Percentiles rank a stretch among this genome's conserved stretches.
These are phyloP conservation scores for Termitomyces sp. DNA, from an alignment of 768 basidiomycete species.

Conservation along the genomic window DNA sequence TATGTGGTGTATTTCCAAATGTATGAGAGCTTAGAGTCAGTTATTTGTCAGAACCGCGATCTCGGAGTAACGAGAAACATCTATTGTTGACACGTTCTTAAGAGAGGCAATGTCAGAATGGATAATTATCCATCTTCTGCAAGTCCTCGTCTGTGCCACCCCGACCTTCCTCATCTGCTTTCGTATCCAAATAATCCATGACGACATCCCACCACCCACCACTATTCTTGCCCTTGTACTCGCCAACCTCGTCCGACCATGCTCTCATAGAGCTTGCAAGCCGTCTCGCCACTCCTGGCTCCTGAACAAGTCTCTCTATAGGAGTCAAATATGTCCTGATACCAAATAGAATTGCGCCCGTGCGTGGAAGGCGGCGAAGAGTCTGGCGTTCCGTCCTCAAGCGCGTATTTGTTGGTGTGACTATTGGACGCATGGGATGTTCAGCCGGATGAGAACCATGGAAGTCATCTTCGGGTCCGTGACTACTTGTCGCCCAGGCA, in stretches of 20 bases:
- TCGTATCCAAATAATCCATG: conserved; percentile 31
- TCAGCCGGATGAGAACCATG: conserved; percentile 12
- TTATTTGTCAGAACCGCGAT: not conserved
- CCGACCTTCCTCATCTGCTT: conserved; percentile 13
- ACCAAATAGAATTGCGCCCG: conserved; percentile 63
- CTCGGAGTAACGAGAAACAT: not conserved
- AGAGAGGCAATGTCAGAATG: conserved; percentile 9
- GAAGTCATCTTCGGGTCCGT: conserved; percentile 19
- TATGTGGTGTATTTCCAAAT: not conserved
- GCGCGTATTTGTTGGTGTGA: conserved; percentile 39
- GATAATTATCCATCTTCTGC: conserved; percentile 15
- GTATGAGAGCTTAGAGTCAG: not conserved
- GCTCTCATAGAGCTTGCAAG: conserved; percentile 58
- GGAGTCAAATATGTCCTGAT: conserved; percentile 61
- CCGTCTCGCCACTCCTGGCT: conserved; percentile 54
- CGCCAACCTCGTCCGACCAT: conserved; percentile 59
- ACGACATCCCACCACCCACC: conserved; percentile 26
- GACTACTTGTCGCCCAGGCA: conserved; percentile 44
- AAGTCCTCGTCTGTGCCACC: conserved; percentile 9
- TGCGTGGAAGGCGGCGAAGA: conserved; percentile 53
- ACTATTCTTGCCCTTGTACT: conserved; percentile 36
- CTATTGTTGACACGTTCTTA: not conserved
- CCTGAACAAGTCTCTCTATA: conserved; percentile 42
- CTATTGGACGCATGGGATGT: conserved; percentile 12
- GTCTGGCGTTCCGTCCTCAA: conserved; percentile 65